Base-by-base conservation (phyloP, 495 filamentous ascomycete species). In the Cenococcum geophilum region DNA sequence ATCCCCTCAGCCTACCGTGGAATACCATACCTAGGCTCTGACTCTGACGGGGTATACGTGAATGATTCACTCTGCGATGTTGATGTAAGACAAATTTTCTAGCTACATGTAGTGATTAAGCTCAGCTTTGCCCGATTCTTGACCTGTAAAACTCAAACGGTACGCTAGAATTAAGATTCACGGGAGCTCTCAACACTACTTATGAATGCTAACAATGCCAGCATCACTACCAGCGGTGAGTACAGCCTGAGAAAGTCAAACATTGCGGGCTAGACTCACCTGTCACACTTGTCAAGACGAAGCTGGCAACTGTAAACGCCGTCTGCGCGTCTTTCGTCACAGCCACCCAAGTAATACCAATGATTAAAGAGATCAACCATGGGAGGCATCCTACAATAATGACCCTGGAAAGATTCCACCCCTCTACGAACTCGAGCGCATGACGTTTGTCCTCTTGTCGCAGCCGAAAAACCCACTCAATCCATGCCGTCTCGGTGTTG, bases 401-500 rank as follows among this genome's bases (percentile, higher is more conserved):
- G n/a, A 64, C 36, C 1, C 56, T 22, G 2, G 48, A 34, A 3
- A 23, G 18, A 25, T 59, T 58, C 61, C 61, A 64, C n/a, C 61
- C 61, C 16, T 64, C 61, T 11, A 64, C 61, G 22, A 64, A 64
- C 14, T 64, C 61, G 0, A 64, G 47, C 9, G 56, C 48, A 35
- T 59, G 57, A 14, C 61, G 61, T 23, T 55, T 59, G 10, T 59
- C 61, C 1, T 20, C 18, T 27, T 25, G 56, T 14, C 57, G 56
- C 4, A 64, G 61, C 14, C 57, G 47, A 22, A 59, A 64, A 0
- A 55, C 55, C 61, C 61, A 64, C 23, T 54, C 42, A 23, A 59
- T 54, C 61, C 61, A 64, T 20, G 59, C 55, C 0, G 12, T 40
- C 1, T 59, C 40, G 25, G 53, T 23, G 0, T 10, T 34, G 48